phyloP scores from a whole-genome alignment of 208 protist genomes.

The Paratrypanosoma confusum region DNA sequence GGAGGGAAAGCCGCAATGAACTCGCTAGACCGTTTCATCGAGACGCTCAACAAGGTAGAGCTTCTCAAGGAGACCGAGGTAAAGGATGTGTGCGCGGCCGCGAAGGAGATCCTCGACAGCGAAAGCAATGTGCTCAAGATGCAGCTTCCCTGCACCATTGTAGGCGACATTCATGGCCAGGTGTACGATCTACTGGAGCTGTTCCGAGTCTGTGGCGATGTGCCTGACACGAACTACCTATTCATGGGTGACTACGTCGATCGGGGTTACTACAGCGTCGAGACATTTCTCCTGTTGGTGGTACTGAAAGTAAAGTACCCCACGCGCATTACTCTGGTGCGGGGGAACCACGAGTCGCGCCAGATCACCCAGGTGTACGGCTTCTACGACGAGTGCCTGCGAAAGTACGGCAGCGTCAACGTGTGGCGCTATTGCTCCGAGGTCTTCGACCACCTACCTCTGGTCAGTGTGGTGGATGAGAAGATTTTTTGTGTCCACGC shows the following conservation, averaged over 20 bases:
- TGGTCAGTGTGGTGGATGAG: conserved; percentile 97
- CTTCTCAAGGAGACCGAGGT: conserved; percentile 88
- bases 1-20: no score
- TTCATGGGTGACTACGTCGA: conserved; percentile 99
- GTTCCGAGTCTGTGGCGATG: conserved; percentile 93
- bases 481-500: conserved; percentile 98
- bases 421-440: conserved; percentile 99
- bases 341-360: conserved; percentile 93
- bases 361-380: conserved; percentile 98
- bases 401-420: conserved; percentile 99
- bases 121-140: conserved; percentile 90
- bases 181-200: conserved; percentile 97
- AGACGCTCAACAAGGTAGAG: conserved; percentile 92
- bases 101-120: conserved; percentile 70
- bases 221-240: conserved; percentile 96
- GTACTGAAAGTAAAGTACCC: conserved; percentile 97
- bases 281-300: conserved; percentile 97
- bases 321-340: conserved; percentile 91
- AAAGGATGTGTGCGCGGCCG: conserved; percentile 77
- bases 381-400: conserved; percentile 99
- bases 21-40: conserved; percentile 94
- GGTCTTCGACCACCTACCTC: conserved; percentile 99
- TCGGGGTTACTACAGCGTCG: conserved; percentile 97
- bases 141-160: conserved; percentile 85
- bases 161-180: conserved; percentile 92